Evolutionary conservation across 495 filamentous ascomycete species (phyloP).

Genomic region (Cercophora newfieldiana): DNA sequence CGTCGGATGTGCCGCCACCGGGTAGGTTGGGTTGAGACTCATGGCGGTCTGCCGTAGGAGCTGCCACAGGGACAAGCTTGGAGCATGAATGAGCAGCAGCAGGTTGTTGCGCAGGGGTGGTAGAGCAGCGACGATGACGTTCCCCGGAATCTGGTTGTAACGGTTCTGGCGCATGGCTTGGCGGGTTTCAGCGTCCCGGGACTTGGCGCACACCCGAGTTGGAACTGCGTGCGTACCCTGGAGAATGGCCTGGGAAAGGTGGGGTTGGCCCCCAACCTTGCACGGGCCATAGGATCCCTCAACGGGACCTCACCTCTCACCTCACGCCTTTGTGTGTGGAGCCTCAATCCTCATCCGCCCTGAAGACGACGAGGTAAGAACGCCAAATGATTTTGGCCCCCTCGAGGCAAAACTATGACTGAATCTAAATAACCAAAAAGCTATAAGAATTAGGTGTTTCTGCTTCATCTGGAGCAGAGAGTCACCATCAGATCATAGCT

Average conservation of each 20-base stretch:
- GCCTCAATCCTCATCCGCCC: background rate
- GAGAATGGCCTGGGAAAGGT: background rate
- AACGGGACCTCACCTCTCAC: background rate
- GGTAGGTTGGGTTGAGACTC: background rate
- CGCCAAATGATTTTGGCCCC: too few species aligned
- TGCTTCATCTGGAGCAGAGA: background rate
- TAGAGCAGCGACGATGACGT: background rate
- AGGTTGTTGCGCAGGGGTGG: background rate
- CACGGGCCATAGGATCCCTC: background rate
- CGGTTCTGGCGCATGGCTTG: slow-evolving; percentile 13
- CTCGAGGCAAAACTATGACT: too few species aligned
- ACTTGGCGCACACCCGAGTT: slow-evolving; percentile 1
- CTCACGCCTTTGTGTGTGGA: background rate
- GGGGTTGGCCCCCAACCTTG: background rate
- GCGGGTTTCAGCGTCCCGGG: slow-evolving; percentile 21
- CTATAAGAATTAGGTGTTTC: background rate
- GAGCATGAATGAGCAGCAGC: slow-evolving; percentile 8
- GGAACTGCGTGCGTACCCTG: background rate
- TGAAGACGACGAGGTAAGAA: background rate
- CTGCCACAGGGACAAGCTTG: background rate
- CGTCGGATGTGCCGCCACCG: slow-evolving; percentile 8
- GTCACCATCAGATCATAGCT: background rate
- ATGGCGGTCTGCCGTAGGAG: background rate
- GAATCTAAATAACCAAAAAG: background rate
- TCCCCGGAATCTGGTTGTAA: slow-evolving; percentile 11